A percentile compares a stretch with the other conserved stretches of the same genome.
These are phyloP conservation scores for Corynespora cassiicola DNA, from an alignment of 2,329 filamentous ascomycete species.

Conservation along the genomic window DNA sequence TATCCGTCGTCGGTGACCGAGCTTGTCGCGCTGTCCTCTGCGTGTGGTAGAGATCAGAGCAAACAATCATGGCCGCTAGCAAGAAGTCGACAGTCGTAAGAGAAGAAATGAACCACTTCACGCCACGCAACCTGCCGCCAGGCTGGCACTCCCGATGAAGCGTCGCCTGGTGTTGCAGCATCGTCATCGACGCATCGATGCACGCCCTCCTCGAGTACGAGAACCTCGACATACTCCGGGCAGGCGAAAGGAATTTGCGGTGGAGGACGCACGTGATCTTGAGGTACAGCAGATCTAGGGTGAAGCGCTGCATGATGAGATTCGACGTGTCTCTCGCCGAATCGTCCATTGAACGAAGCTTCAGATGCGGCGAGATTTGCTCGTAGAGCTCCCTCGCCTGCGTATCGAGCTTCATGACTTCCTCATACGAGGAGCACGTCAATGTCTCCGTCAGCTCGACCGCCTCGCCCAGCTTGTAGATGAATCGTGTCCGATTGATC, in stretches of 20 bases:
- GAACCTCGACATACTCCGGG: conserved; percentile 79
- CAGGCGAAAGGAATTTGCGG: conserved; percentile 81
- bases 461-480: conserved; percentile 73
- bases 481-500: conserved; percentile 74
- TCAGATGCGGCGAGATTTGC: conserved; percentile 80
- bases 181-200: conserved; percentile 84
- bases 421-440: conserved; percentile 68
- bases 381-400: conserved; percentile 64
- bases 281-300: conserved; percentile 83
- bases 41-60: conserved; percentile 80
- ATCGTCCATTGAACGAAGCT: conserved; percentile 76
- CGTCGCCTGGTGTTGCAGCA: conserved; percentile 78
- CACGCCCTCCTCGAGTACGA: conserved; percentile 82
- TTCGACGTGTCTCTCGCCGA: conserved; percentile 72
- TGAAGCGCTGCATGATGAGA: conserved; percentile 80
- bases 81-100: conserved; percentile 86
- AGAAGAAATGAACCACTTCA: conserved; percentile 80
- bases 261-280: conserved; percentile 91
- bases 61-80: conserved; percentile 83
- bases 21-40: conserved; percentile 51
- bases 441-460: conserved; percentile 69
- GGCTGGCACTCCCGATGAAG: conserved; percentile 77
- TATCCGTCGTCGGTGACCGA: conserved; percentile 41
- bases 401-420: conserved; percentile 65
- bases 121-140: conserved; percentile 72